Base-by-base conservation (phyloP, 345 rosid species). In the Camelina sativa region DNA sequence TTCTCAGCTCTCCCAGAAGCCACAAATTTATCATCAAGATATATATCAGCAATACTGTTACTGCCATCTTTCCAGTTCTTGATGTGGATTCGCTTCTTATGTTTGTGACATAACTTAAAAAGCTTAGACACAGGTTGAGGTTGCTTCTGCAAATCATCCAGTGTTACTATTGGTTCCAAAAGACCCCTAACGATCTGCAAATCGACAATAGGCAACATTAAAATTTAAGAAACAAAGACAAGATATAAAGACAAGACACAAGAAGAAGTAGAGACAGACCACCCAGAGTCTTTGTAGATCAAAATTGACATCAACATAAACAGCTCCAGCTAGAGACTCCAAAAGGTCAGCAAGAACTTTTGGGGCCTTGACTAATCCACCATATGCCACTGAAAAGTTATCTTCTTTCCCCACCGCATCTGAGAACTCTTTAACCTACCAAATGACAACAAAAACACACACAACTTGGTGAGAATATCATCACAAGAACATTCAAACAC, bases 341-440 rank as follows among this genome's bases (percentile, higher is more conserved):
- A 91, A 80, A 10, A 91, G 74, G 23, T 93, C 93, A 12, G 98
- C 96, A 4, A 93, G 89, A 62, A 91, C 70, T 82, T 93, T 91
- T 0, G 98, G 97, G 3, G 97, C 98, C 84, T 88, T 89, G 35
- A 89, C 76, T 30, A 82, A 69, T 22, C 96, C 97, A 23, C 96
- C 93, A 65, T 89, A 72, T 0, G 70, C 70, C 7, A 79, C 87
- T 2, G 77, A 34, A 7, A n/a, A 7, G 15, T 77, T 76, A 48
- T 85, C 83, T 80, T 89, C 97, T 76, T 83, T 55, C 23, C 67
- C 50, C 11, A 91, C 89, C 5, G 85, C 84, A 32, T 78, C 80
- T 2, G 80, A 68, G 67, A 93, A 93, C 66, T 85, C 96, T 75
- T 28, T 79, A 22, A 93, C 83, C 98, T 93, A 56, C 10, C 43